Evolutionary conservation across 495 filamentous ascomycete genomes (phyloP).

Genomic region (Penicillium cosmopolitanum): DNA sequence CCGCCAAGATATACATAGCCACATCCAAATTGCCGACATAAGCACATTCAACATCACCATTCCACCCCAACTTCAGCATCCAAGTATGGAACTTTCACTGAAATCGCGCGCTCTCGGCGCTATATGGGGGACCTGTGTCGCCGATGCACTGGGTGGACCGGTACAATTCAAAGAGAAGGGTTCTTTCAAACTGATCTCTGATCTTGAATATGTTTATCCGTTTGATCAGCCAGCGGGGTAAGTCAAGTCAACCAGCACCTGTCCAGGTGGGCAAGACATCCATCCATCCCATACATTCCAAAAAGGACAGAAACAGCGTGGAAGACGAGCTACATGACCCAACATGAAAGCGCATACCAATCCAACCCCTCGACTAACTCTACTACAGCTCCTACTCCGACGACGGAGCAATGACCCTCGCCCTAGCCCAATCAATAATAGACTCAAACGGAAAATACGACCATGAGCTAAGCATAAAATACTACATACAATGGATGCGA

Average conservation of each 20-base stretch:
- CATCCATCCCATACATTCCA: too few relatives aligned
- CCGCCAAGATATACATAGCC: background rate
- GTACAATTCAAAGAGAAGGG: slow-evolving; percentile 43
- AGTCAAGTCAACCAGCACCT: background rate
- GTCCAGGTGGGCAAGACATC: too few relatives aligned
- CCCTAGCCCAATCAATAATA: slow-evolving; percentile 46
- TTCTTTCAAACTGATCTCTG: slow-evolving; percentile 42
- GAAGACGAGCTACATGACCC: too few relatives aligned
- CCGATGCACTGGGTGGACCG: slow-evolving; percentile 53
- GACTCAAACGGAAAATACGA: slow-evolving; percentile 32
- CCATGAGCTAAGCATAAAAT: slow-evolving; percentile 31
- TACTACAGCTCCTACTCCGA: slow-evolving; percentile 48
- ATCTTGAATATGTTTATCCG: slow-evolving; percentile 25
- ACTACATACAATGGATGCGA: slow-evolving; percentile 43
- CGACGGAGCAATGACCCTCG: slow-evolving; percentile 52
- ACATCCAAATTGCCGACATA: background rate
- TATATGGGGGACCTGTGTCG: slow-evolving; percentile 50
- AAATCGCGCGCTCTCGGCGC: slow-evolving; percentile 39
- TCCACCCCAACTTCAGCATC: background rate
- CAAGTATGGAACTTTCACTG: slow-evolving; percentile 13
- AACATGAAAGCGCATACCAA: too few relatives aligned
- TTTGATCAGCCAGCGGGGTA: slow-evolving; percentile 32
- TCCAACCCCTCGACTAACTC: background rate
- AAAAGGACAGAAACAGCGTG: too few relatives aligned
- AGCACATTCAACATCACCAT: background rate